These are phyloP conservation scores for Colletotrichum horii DNA, from an alignment of 2,329 filamentous ascomycete species.

Conservation along the genomic window DNA sequence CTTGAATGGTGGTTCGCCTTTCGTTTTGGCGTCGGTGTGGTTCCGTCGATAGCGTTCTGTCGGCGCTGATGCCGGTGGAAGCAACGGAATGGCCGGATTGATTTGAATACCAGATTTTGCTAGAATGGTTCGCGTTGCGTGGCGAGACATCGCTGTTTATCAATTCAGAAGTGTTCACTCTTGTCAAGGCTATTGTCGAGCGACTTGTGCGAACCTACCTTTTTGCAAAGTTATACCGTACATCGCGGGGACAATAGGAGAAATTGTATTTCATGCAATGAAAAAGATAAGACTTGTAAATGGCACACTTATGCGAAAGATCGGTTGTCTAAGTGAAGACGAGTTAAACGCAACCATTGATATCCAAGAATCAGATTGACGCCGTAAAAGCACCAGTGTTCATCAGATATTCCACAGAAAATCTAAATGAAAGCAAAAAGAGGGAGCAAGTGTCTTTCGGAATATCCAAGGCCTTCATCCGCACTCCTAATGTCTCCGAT, in stretches of 20 bases:
- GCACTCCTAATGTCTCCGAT: background rate
- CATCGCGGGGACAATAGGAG: background rate
- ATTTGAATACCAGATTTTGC: background rate
- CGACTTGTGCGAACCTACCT: background rate
- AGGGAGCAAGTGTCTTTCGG: background rate
- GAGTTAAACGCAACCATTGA: background rate
- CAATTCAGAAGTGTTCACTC: background rate
- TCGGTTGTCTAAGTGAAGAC: background rate
- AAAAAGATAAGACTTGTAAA: background rate
- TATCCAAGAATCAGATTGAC: background rate
- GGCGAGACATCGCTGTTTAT: background rate
- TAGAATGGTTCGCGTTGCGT: background rate
- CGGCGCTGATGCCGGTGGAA: background rate
- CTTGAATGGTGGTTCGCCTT: background rate
- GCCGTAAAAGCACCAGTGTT: background rate
- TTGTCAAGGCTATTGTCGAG: background rate
- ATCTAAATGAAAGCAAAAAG: background rate
- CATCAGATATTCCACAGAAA: background rate
- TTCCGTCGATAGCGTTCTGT: background rate
- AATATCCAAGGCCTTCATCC: background rate
- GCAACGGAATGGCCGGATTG: background rate
- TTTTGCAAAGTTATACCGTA: background rate
- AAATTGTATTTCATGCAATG: background rate
- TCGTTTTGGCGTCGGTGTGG: background rate
- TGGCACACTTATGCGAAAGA: fast-evolving